These are phyloP conservation scores for Stylosanthes scabra DNA, from an alignment of 331 rosid genomes.

Conservation along the genomic window DNA sequence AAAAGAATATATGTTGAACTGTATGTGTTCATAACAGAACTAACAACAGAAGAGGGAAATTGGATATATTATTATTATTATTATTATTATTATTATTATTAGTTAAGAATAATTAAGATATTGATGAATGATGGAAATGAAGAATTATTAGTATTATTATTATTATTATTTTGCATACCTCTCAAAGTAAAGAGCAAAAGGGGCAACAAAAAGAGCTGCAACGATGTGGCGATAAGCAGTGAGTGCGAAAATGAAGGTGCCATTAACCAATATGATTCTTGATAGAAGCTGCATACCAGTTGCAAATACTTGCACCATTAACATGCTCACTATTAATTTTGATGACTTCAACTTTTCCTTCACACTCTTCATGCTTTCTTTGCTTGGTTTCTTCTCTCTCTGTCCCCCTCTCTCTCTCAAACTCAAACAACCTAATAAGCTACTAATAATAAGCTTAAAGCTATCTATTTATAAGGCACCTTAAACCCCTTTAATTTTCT, in stretches of 20 bases:
- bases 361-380: background rate
- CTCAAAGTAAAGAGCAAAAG: conserved; percentile 68
- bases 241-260: conserved; percentile 67
- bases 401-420: background rate
- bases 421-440: no score
- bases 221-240: conserved; percentile 59
- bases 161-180: conserved; percentile 35
- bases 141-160: no score
- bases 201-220: conserved; percentile 72
- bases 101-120: background rate
- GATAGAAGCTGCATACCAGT: conserved; percentile 70
- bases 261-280: conserved; percentile 49
- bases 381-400: background rate
- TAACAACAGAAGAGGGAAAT: no score
- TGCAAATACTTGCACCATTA: conserved; percentile 59
- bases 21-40: no score
- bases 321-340: conserved; percentile 46
- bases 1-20: background rate
- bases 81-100: no score
- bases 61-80: no score
- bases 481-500: no score
- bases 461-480: no score
- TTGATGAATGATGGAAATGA: background rate
- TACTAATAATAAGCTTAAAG: background rate
- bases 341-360: conserved; percentile 35